Percentiles rank a stretch among this genome's conserved stretches.
Evolutionary conservation across 2,329 filamentous ascomycete species (phyloP).

Genomic region (Claviceps paspali): DNA sequence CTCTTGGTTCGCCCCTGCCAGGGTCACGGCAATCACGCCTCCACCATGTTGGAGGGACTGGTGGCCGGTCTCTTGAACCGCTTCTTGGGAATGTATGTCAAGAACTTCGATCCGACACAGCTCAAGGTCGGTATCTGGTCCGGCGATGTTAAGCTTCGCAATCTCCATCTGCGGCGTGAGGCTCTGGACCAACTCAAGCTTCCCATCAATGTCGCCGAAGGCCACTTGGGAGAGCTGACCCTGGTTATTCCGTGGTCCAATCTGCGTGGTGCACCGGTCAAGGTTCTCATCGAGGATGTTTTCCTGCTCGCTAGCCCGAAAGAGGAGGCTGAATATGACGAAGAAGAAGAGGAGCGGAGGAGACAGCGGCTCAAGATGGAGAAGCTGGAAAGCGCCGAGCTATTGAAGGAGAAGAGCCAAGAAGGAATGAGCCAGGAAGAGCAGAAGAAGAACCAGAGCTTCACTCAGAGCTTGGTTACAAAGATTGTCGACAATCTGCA

Average conservation of each 20-base stretch:
- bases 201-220: constrained; percentile 90
- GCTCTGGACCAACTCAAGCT: constrained; percentile 94
- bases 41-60: constrained; percentile 86
- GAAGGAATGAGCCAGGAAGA: constrained; percentile 91
- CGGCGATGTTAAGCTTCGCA: constrained; percentile 86
- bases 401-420: constrained; percentile 82
- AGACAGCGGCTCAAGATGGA: constrained; percentile 95
- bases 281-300: constrained; percentile 91
- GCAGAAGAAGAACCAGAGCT: constrained; percentile 94
- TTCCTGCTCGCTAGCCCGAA: constrained; percentile 90
- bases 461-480: constrained; percentile 84
- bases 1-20: constrained; percentile 37
- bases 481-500: constrained; percentile 98
- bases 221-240: constrained; percentile 82
- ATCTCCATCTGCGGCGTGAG: constrained; percentile 85
- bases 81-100: constrained; percentile 99
- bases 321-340: constrained; percentile 84
- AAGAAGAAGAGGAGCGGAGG: constrained; percentile 78
- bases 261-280: constrained; percentile 81
- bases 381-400: constrained; percentile 88
- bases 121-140: constrained; percentile 99
- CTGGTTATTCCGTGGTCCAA: constrained; percentile 97
- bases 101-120: constrained; percentile 97
- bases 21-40: constrained; percentile 51
- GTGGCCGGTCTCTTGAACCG: constrained; percentile 96